Conservation (phyloP, 192 early-diverging fungal genomes). For the Entomortierella parvispora region DNA sequence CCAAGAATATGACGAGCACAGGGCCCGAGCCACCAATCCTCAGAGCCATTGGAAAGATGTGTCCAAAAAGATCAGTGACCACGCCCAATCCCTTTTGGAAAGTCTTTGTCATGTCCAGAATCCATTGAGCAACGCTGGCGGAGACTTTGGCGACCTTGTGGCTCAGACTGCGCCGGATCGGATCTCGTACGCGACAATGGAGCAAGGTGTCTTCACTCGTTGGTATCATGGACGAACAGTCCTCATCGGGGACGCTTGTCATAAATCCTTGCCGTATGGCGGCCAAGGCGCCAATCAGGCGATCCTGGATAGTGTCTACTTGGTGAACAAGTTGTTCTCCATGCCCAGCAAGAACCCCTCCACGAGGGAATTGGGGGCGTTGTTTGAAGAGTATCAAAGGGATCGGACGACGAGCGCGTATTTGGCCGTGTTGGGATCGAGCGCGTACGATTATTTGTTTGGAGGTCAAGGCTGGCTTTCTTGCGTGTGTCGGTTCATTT, state of each 20-base stretch:
- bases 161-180: constrained; percentile 1
- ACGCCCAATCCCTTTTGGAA: constrained; percentile 2
- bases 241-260: constrained; percentile 19
- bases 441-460: constrained; percentile 1
- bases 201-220: constrained; percentile 18
- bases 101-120: background rate
- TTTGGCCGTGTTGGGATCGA: background rate
- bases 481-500: background rate
- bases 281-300: constrained; percentile 18
- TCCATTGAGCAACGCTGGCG: constrained; percentile 1
- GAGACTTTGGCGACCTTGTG: constrained; percentile 3
- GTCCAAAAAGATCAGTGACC: background rate
- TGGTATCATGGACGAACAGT: constrained; percentile 29
- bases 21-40: background rate
- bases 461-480: constrained; percentile 1
- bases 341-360: background rate
- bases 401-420: background rate
- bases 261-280: constrained; percentile 16
- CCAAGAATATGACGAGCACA: background rate
- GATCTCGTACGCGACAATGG: constrained; percentile 15
- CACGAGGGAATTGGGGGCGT: background rate
- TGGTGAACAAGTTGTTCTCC: background rate
- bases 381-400: constrained; percentile 4
- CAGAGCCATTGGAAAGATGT: background rate
- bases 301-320: constrained; percentile 2